Conservation (phyloP, 371 early-diverging fungal species). For the Rhizopus delemar region DNA sequence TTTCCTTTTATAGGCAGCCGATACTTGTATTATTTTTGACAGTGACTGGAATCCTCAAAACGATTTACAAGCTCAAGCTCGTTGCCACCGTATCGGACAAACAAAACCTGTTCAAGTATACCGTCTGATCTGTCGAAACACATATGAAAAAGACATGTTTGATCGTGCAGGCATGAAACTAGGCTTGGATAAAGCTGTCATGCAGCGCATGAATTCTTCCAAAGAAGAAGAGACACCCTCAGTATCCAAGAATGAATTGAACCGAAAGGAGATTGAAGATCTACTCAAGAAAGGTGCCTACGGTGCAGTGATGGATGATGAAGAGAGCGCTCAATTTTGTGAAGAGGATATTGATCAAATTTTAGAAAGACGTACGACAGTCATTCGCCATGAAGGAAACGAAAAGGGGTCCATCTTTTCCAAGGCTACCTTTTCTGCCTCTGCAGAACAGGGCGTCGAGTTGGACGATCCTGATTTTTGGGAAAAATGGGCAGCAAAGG, state of each 20-base stretch:
- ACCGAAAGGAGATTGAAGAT: conserved; percentile 83
- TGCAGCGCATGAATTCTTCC: conserved; percentile 34
- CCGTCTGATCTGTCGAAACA: conserved; percentile 86
- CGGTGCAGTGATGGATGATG: conserved; percentile 85
- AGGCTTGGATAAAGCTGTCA: conserved; percentile 86
- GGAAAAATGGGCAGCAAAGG: conserved; percentile 92
- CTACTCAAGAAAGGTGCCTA: conserved; percentile 89
- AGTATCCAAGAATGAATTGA: conserved; percentile 45
- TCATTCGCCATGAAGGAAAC: conserved; percentile 76
- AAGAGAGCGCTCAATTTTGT: conserved; percentile 81
- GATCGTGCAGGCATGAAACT: conserved; percentile 91
- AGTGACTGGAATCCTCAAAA: conserved; percentile 97
- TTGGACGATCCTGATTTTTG: conserved; percentile 97
- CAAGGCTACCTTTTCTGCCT: conserved; percentile 91
- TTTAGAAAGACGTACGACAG: conserved; percentile 84
- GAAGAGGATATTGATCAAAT: conserved; percentile 97
- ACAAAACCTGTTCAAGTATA: conserved; percentile 87
- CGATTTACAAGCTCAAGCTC: conserved; percentile 92
- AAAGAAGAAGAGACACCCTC: conserved; percentile 23
- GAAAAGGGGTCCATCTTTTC: conserved; percentile 86
- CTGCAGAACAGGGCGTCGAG: conserved; percentile 67
- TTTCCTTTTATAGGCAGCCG: conserved; percentile 63
- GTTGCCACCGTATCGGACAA: conserved; percentile 94
- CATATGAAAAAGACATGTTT: conserved; percentile 95
- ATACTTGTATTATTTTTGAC: conserved; percentile 93